Conservation (phyloP, 2,329 filamentous ascomycete species). For the Drechslera avenae region DNA sequence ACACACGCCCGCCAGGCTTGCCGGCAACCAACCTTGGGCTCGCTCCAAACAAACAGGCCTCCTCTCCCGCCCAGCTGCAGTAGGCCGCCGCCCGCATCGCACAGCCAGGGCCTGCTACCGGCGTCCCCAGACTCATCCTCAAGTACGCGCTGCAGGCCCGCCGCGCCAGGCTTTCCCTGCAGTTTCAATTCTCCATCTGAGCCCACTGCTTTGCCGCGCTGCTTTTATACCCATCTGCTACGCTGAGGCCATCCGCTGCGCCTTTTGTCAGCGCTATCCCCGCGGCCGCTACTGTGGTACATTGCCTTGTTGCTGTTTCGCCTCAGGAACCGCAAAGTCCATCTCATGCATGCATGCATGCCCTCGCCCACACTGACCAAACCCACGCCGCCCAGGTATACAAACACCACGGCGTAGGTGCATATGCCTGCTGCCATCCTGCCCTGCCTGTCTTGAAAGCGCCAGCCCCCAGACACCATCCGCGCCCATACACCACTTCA, state of each 20-base stretch:
- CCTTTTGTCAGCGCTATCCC: slow-evolving; percentile 38
- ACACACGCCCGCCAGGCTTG: slow-evolving; percentile 33
- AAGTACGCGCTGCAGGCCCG: slow-evolving; percentile 45
- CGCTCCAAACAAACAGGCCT: slow-evolving; percentile 37
- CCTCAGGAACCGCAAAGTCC: slow-evolving; percentile 42
- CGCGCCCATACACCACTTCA: slow-evolving; percentile 26
- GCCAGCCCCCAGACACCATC: slow-evolving; percentile 10
- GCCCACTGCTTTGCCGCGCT: slow-evolving; percentile 29
- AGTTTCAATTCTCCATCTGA: slow-evolving; percentile 30
- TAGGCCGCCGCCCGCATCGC: slow-evolving; percentile 43
- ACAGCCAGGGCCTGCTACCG: slow-evolving; percentile 40
- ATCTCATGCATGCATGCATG: slow-evolving; percentile 51
- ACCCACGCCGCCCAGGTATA: slow-evolving; percentile 39
- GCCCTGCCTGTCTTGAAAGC: slow-evolving; percentile 30
- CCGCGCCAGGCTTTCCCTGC: slow-evolving; percentile 42
- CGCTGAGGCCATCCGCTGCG: slow-evolving; percentile 25
- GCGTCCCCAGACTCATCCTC: slow-evolving; percentile 39
- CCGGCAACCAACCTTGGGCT: slow-evolving; percentile 36
- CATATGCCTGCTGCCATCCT: slow-evolving; percentile 41
- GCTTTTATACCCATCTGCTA: slow-evolving; percentile 22
- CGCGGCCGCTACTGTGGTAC: slow-evolving; percentile 30
- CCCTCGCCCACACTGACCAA: slow-evolving; percentile 41
- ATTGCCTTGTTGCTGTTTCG: slow-evolving; percentile 37
- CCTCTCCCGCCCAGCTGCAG: slow-evolving; percentile 41
- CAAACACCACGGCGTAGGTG: slow-evolving; percentile 34